These are phyloP conservation scores for Exidia glandulosa DNA, from an alignment of 768 basidiomycete species.

Conservation along the genomic window DNA sequence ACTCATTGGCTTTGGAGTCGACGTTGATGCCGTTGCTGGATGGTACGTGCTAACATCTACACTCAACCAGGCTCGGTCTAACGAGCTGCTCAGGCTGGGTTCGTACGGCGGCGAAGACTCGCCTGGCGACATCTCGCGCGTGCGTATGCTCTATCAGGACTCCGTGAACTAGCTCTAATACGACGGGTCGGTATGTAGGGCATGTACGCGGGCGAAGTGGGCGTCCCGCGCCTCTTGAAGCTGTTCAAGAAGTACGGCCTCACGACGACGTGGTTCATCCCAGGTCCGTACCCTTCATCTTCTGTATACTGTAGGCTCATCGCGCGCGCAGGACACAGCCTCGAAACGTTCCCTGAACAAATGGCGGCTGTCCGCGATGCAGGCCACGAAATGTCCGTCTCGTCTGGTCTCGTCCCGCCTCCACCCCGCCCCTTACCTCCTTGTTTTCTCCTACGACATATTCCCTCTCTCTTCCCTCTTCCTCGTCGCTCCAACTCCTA, in stretches of 20 bases:
- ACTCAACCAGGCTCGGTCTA: neutral
- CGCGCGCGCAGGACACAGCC: slow-evolving; percentile 40
- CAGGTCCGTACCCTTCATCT: slow-evolving; percentile 29
- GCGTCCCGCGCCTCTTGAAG: slow-evolving; percentile 54
- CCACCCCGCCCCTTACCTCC: no score
- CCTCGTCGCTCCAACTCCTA: neutral
- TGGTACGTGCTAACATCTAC: slow-evolving; percentile 31
- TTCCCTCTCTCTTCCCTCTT: no score
- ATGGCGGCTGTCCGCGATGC: slow-evolving; percentile 61
- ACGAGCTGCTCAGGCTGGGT: slow-evolving; percentile 37
- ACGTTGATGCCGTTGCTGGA: slow-evolving; percentile 69
- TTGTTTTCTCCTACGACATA: no score
- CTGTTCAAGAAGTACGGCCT: slow-evolving; percentile 61
- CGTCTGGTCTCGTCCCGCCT: slow-evolving; percentile 9
- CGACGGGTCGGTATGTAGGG: slow-evolving; percentile 29
- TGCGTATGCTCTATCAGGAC: slow-evolving; percentile 10
- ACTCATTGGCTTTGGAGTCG: slow-evolving; percentile 53
- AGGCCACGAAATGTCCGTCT: slow-evolving; percentile 52
- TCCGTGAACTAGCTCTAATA: neutral
- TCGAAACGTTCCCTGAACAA: slow-evolving; percentile 64
- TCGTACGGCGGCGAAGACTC: slow-evolving; percentile 70
- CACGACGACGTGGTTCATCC: slow-evolving; percentile 66
- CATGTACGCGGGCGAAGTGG: slow-evolving; percentile 69
- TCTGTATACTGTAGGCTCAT: neutral
- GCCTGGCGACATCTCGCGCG: slow-evolving; percentile 55